Evolutionary conservation across 768 basidiomycete genomes (phyloP).

Genomic region (Trametes meyenii): DNA sequence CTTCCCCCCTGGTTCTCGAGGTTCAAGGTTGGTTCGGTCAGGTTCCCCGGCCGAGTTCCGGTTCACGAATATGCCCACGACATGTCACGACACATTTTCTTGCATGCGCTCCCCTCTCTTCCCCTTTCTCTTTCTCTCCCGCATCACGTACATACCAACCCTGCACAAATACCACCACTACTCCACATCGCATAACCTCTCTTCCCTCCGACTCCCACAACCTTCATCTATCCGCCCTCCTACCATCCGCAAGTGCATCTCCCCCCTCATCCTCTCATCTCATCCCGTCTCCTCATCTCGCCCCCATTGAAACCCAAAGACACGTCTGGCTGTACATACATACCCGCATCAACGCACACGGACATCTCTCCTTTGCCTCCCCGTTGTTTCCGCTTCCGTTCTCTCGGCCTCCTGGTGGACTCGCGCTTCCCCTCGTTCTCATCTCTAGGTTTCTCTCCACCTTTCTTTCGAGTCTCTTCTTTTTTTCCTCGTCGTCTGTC

Average conservation of each 20-base stretch:
- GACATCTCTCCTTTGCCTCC: background rate
- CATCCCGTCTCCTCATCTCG: background rate
- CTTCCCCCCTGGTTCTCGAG: too few relatives aligned
- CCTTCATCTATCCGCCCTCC: background rate
- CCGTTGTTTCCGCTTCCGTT: background rate
- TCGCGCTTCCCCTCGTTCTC: background rate
- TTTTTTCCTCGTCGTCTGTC: background rate
- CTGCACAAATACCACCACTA: background rate
- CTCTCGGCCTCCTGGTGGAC: background rate
- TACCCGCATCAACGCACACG: background rate
- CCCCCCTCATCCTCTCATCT: background rate
- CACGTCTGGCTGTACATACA: background rate
- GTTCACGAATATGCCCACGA: constrained; percentile 2
- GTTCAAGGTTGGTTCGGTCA: too few relatives aligned
- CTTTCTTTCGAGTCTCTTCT: background rate
- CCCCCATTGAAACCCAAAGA: background rate
- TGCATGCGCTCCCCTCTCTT: background rate
- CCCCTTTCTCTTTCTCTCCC: background rate
- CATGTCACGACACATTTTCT: background rate
- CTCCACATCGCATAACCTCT: background rate
- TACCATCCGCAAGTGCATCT: background rate
- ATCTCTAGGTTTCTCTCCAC: background rate
- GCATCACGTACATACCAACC: background rate
- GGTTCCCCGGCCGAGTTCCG: background rate
- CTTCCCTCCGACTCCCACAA: background rate